Conservation (phyloP, 106 monocot genomes). For the Dendrobium officinale region DNA sequence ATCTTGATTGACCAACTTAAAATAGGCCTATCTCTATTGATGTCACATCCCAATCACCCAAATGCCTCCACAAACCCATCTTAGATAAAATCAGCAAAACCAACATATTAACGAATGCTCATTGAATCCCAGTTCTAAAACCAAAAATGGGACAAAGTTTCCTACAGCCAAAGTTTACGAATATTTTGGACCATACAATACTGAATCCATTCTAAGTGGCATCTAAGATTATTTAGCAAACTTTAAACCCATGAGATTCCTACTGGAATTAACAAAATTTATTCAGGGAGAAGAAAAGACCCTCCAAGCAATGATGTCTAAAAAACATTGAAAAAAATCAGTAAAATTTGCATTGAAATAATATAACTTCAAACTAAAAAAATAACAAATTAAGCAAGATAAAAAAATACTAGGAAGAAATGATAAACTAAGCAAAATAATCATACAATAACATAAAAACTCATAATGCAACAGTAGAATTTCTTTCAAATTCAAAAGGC, state of each 20-base stretch:
- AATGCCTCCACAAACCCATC: neutral
- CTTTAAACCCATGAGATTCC: neutral
- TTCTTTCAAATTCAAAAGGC: neutral
- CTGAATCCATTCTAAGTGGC: neutral
- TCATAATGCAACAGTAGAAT: neutral
- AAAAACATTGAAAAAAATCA: neutral
- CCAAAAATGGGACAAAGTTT: neutral
- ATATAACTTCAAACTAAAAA: neutral
- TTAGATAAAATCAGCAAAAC: too few species aligned
- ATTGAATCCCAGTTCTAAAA: neutral
- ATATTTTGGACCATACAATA: neutral
- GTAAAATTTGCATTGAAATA: neutral
- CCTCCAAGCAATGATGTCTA: neutral
- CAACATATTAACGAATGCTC: neutral
- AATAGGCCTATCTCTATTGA: neutral
- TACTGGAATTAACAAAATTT: slow-evolving; percentile 1
- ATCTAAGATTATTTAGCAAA: neutral
- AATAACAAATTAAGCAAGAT: neutral
- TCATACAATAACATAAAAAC: neutral
- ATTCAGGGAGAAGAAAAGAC: neutral
- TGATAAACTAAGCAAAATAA: neutral
- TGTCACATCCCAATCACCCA: neutral
- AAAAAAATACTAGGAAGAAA: neutral
- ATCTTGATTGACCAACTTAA: neutral
- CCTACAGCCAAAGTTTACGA: neutral